phyloP scores from a whole-genome alignment of 1,284 basidiomycete genomes.

The Ganoderma boninense region DNA sequence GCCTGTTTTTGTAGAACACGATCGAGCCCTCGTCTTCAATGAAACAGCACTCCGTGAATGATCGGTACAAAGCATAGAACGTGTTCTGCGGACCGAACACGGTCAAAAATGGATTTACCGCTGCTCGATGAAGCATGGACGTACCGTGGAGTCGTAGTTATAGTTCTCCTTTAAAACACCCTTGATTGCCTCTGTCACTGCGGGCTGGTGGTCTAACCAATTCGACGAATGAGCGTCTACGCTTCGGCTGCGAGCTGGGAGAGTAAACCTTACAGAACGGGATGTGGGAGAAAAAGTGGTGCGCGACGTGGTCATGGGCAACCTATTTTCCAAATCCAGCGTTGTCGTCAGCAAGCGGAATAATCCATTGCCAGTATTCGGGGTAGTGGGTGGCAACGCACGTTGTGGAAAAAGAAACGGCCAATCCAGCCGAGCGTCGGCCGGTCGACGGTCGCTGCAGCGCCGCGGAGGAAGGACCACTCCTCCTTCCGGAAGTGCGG shows the following conservation, averaged over 20 bases:
- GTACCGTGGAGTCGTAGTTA: constrained; percentile 55
- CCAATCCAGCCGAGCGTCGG: constrained; percentile 71
- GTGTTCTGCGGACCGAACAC: constrained; percentile 35
- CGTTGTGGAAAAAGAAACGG: constrained; percentile 53
- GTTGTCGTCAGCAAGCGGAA: constrained; percentile 4
- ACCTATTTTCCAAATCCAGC: constrained; percentile 36
- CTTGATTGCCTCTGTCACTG: constrained; percentile 42
- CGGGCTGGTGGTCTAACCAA: constrained; percentile 49
- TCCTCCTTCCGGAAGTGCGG: constrained; percentile 53
- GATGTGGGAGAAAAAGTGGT: constrained; percentile 50
- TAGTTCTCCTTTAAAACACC: constrained; percentile 45
- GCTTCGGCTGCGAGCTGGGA: neutral
- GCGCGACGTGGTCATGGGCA: constrained; percentile 49
- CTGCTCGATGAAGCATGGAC: constrained; percentile 23
- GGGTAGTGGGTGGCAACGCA: constrained; percentile 27
- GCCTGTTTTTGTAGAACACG: constrained; percentile 79
- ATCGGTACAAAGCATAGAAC: constrained; percentile 46
- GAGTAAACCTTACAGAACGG: constrained; percentile 42
- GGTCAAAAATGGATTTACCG: neutral
- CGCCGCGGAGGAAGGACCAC: constrained; percentile 69
- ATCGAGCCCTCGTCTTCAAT: constrained; percentile 81
- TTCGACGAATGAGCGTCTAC: constrained; percentile 38
- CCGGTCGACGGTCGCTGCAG: constrained; percentile 65
- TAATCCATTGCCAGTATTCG: neutral
- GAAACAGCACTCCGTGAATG: constrained; percentile 57